A percentile compares a stretch with the other conserved stretches of the same genome.
Conservation (phyloP, 441 rosid genomes). For the Biscutella laevigata region DNA sequence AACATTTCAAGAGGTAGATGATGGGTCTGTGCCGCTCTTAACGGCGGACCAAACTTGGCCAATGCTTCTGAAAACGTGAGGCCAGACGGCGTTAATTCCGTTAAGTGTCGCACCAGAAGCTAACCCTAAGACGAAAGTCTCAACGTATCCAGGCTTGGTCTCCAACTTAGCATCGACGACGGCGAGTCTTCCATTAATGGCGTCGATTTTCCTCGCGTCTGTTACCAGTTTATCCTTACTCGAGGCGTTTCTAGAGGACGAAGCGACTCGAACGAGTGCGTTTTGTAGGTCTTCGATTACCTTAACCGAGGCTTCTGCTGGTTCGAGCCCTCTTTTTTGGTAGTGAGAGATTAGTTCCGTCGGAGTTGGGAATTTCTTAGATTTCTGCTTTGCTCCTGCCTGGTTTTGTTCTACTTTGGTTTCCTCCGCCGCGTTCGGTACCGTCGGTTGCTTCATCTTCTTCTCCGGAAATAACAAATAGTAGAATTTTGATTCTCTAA, state of each 20-base stretch:
- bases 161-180: conserved; percentile 77
- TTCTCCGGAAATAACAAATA: not conserved
- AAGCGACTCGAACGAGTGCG: conserved; percentile 44
- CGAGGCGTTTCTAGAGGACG: conserved; percentile 36
- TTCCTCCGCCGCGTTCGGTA: conserved; percentile 27
- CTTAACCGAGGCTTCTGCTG: conserved; percentile 63
- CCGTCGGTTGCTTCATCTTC: conserved; percentile 40
- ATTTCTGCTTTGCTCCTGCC: conserved; percentile 24
- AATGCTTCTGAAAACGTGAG: conserved; percentile 47
- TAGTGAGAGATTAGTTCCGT: conserved; percentile 74
- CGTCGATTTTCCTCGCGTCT: conserved; percentile 59
- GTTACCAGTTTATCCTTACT: conserved; percentile 39
- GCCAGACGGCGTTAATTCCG: conserved; percentile 46
- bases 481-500: conserved; percentile 1
- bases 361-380: conserved; percentile 50
- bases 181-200: conserved; percentile 42
- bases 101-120: conserved; percentile 65
- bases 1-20: conserved; percentile 24
- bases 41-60: conserved; percentile 66
- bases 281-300: conserved; percentile 86
- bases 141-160: conserved; percentile 62
- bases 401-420: conserved; percentile 18
- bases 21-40: conserved; percentile 38
- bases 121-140: conserved; percentile 56
- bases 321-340: conserved; percentile 60